Evolutionary conservation across 176 grass and related monocot genomes (phyloP), one percentile per base, ranked within the genome.

Genomic region (Juncus effusus): DNA sequence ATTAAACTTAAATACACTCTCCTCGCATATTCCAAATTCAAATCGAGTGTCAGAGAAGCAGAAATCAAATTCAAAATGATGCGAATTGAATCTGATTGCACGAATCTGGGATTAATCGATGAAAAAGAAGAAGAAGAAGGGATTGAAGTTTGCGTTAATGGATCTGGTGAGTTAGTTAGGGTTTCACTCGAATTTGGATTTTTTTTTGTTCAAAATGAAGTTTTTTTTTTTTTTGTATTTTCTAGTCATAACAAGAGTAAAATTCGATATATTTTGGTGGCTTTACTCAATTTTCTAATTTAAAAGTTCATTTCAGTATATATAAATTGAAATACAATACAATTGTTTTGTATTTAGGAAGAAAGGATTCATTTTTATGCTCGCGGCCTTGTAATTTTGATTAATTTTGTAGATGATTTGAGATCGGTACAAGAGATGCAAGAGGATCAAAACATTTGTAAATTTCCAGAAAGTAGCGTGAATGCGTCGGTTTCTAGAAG

Each of bases 381-480:
- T 28, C 10, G 57, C 16, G 8, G 13, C 40, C 38, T 71, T 59
- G 53, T 4, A 4, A 54, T 54, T 42, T 54, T 59, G 14, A 7
- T 16, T 72, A 44, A 45, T 69, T 69, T 28, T 59, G 15, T 38
- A 72, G 68, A 56, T 7, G 49, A 54, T 16, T 66, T 55, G 73
- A 53, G 56, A 65, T 74, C 69, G 41, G 28, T 11, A 2, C 42
- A 55, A 68, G 42, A 74, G 41, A 62, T 64, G 35, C 42, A 69
- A 44, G 57, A 88, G 53, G 88, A 91, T 19, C 76, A 89, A 54
- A 88, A 84, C 56, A 40, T 72, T 19, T 65, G 36, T 28, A 57
- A 68, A 56, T 60, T 75, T 39, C 59, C 45, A 39, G 52, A 36
- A 7, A 38, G 66, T 40, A 5, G 42, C 28, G 61, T 62, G 38